These are phyloP conservation scores for Rhizophagus clarus DNA, from an alignment of 192 early-diverging fungal species.

Conservation along the genomic window DNA sequence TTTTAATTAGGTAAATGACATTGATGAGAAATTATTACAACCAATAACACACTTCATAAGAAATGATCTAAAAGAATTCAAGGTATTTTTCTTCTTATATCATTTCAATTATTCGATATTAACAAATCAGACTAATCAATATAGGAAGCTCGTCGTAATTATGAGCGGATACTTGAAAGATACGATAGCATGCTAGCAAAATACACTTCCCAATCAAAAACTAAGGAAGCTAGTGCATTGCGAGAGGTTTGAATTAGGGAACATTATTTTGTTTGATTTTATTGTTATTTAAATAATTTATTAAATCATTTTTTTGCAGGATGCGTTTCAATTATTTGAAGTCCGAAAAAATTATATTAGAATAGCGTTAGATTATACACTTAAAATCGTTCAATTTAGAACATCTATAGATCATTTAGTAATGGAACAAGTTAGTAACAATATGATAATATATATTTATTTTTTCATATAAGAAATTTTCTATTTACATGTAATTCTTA, in stretches of 20 bases:
- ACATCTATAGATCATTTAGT: slow-evolving; percentile 54
- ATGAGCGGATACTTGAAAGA: slow-evolving; percentile 51
- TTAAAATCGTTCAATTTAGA: slow-evolving; percentile 59
- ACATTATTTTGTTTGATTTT: neutral
- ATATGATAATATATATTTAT: neutral
- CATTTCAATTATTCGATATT: slow-evolving; percentile 4
- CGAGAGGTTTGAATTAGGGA: slow-evolving; percentile 40
- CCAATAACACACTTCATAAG: slow-evolving; percentile 60
- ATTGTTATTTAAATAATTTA: neutral
- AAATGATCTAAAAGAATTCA: slow-evolving; percentile 66
- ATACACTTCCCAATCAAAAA: slow-evolving; percentile 59
- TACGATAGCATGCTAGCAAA: slow-evolving; percentile 66
- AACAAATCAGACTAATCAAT: neutral
- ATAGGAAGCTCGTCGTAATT: slow-evolving; percentile 49
- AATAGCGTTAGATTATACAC: slow-evolving; percentile 54
- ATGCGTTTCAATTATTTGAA: slow-evolving; percentile 70
- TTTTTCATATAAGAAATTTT: neutral
- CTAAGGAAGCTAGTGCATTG: slow-evolving; percentile 67
- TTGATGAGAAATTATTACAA: slow-evolving; percentile 60
- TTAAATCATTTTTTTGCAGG: slow-evolving; percentile 26
- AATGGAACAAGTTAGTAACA: slow-evolving; percentile 42
- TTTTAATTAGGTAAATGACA: slow-evolving; percentile 49
- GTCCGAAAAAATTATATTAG: slow-evolving; percentile 64
- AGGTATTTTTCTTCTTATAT: slow-evolving; percentile 37
- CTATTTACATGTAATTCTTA: neutral